A percentile compares a stretch with the other conserved stretches of the same genome.
Evolutionary conservation across 306 rosid genomes (phyloP).

Genomic region (Argentina anserina): DNA sequence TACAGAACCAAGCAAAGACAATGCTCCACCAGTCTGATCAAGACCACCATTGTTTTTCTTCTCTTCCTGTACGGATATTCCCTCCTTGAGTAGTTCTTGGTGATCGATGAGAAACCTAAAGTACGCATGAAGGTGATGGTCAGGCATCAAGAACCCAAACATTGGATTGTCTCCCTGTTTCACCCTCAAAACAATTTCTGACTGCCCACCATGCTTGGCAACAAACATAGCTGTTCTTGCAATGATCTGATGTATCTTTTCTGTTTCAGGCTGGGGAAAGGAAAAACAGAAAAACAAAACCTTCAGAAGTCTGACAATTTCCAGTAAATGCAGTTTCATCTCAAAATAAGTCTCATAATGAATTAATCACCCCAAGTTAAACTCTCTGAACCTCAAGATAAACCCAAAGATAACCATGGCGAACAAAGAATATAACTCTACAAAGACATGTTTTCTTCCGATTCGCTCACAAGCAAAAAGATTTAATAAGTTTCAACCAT

Average conservation of each 20-base stretch:
- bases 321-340: slow-evolving; percentile 17
- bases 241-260: slow-evolving; percentile 82
- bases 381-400: slow-evolving; percentile 35
- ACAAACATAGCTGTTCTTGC: slow-evolving; percentile 76
- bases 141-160: slow-evolving; percentile 89
- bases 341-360: slow-evolving; percentile 14
- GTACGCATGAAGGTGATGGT: slow-evolving; percentile 73
- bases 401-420: slow-evolving; percentile 43
- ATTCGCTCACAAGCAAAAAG: slow-evolving; percentile 50
- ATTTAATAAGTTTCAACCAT: slow-evolving; percentile 61
- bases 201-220: slow-evolving; percentile 71
- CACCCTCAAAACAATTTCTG: slow-evolving; percentile 86
- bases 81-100: slow-evolving; percentile 58
- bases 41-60: slow-evolving; percentile 33
- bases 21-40: slow-evolving; percentile 68
- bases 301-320: slow-evolving; percentile 30
- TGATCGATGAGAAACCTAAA: slow-evolving; percentile 75
- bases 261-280: slow-evolving; percentile 71
- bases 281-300: slow-evolving; percentile 10
- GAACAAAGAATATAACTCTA: slow-evolving; percentile 66
- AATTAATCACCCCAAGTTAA: slow-evolving; percentile 15
- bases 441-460: slow-evolving; percentile 50
- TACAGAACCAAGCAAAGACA: slow-evolving; percentile 82
- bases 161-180: slow-evolving; percentile 88
- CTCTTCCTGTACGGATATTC: slow-evolving; percentile 36